Evolutionary conservation across 495 filamentous ascomycete genomes (phyloP).

Genomic region (Penicillium macrosclerotiorum): DNA sequence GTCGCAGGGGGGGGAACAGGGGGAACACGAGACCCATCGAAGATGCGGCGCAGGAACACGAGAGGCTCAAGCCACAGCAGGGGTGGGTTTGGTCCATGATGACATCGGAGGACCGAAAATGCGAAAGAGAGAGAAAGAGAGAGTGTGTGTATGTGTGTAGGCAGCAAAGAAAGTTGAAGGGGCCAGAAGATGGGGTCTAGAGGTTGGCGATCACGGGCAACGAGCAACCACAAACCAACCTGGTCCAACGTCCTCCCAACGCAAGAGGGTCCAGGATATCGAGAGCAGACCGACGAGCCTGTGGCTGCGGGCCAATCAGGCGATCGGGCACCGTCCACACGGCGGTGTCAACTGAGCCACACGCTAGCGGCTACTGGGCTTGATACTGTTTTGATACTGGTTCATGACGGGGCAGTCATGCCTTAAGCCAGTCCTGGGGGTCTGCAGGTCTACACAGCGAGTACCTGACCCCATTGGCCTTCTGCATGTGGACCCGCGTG

Average conservation of each 20-base stretch:
- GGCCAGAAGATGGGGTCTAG: background rate
- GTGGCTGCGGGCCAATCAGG: conserved; percentile 10
- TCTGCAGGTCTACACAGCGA: too few species aligned
- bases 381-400: background rate
- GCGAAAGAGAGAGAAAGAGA: too few species aligned
- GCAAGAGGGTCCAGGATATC: too few species aligned
- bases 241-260: too few species aligned
- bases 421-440: background rate
- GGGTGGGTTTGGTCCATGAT: conserved; percentile 6
- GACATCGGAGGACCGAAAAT: conserved; percentile 2
- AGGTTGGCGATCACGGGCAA: background rate
- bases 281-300: conserved; percentile 5
- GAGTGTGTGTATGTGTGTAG: too few species aligned
- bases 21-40: conserved; percentile 21
- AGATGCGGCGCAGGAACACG: conserved; percentile 27
- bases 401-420: background rate
- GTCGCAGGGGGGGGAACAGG: background rate
- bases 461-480: too few species aligned
- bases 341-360: conserved; percentile 23
- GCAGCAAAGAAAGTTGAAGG: conserved; percentile 4
- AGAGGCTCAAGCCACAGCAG: conserved; percentile 26
- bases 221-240: background rate
- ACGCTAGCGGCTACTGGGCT: conserved; percentile 6
- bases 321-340: background rate
- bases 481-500: too few species aligned